phyloP scores from a whole-genome alignment of 495 filamentous ascomycete genomes.

The Achaetomiella virescens region DNA sequence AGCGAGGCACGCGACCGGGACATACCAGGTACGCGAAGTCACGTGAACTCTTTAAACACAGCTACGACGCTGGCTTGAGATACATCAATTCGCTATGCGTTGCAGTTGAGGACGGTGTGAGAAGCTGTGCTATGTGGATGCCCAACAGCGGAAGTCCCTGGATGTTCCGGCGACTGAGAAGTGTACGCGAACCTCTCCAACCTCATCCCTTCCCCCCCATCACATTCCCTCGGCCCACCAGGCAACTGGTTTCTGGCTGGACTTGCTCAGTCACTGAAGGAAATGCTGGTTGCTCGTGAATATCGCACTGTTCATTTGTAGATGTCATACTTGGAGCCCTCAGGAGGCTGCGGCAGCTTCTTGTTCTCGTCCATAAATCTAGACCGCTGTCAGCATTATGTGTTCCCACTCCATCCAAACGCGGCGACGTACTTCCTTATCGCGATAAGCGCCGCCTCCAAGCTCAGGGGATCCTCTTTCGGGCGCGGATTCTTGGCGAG shows the following conservation, averaged over 20 bases:
- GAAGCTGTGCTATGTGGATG: no score
- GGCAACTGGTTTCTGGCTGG: not conserved
- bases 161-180: no score
- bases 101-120: no score
- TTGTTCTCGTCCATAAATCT: constrained; percentile 98
- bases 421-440: constrained; percentile 22
- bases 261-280: no score
- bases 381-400: constrained; percentile 19
- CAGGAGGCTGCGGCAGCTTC: constrained; percentile 89
- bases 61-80: not conserved
- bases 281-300: not conserved
- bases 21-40: constrained; percentile 12
- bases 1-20: not conserved
- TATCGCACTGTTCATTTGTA: constrained; percentile 19
- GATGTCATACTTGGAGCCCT: constrained; percentile 66
- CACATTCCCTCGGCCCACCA: no score
- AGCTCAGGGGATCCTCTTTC: constrained; percentile 32
- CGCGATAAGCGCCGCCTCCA: constrained; percentile 50
- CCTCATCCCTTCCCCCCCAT: no score
- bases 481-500: constrained; percentile 45
- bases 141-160: no score
- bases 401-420: not conserved
- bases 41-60: constrained; percentile 17
- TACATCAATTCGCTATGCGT: not conserved
- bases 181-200: no score